A percentile compares a stretch with the other conserved stretches of the same genome.
Evolutionary conservation across 805 yeast genomes (phyloP).

Genomic region (Nakazawaea anatomiae): DNA sequence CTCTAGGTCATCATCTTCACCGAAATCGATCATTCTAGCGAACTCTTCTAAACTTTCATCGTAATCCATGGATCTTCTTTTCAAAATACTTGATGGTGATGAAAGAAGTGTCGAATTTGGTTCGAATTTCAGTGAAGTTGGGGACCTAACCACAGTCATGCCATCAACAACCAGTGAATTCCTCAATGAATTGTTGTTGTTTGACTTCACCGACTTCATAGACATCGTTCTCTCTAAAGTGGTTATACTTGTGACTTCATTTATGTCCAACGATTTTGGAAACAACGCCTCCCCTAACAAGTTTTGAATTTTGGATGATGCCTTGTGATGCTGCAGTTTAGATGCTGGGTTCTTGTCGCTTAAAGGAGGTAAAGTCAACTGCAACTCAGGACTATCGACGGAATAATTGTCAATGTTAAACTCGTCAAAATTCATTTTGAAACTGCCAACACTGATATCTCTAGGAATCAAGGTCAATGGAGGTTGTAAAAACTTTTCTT

Average conservation of each 20-base stretch:
- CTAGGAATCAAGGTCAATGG: not conserved
- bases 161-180: slow-evolving; percentile 32
- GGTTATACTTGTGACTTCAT: slow-evolving; percentile 71
- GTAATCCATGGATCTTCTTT: slow-evolving; percentile 26
- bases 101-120: slow-evolving; percentile 13
- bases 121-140: slow-evolving; percentile 9
- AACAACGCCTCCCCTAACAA: slow-evolving; percentile 52
- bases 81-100: slow-evolving; percentile 30
- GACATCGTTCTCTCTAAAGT: slow-evolving; percentile 62
- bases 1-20: slow-evolving; percentile 23
- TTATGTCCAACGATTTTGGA: slow-evolving; percentile 60
- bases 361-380: not conserved
- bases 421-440: slow-evolving; percentile 8
- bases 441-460: slow-evolving; percentile 10
- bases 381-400: not conserved
- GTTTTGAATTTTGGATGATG: slow-evolving; percentile 23
- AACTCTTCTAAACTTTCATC: slow-evolving; percentile 38
- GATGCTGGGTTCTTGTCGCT: not conserved
- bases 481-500: not conserved
- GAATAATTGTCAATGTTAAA: slow-evolving; percentile 6
- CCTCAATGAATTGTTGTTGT: slow-evolving; percentile 11
- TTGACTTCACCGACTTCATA: slow-evolving; percentile 41
- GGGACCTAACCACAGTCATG: slow-evolving; percentile 36
- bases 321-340: slow-evolving; percentile 6
- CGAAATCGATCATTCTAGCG: slow-evolving; percentile 40